phyloP scores from a whole-genome alignment of 345 rosid species.

The Mallotus nudiflorus region DNA sequence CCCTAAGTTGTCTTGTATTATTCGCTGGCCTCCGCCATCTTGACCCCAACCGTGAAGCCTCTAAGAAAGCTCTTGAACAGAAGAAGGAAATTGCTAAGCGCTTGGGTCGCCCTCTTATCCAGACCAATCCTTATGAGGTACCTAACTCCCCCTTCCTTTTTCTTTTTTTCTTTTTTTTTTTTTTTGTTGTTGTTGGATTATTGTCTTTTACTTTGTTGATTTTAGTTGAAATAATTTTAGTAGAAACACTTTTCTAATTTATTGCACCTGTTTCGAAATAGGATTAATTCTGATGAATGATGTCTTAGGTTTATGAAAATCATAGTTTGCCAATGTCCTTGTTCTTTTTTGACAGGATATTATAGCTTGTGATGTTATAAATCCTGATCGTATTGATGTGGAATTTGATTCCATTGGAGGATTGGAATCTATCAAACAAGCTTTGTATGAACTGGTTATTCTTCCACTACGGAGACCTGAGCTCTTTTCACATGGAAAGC shows the following conservation, averaged over 20 bases:
- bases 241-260: too few species aligned
- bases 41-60: constrained; percentile 89
- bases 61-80: constrained; percentile 87
- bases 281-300: neutral
- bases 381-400: constrained; percentile 91
- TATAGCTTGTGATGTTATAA: constrained; percentile 93
- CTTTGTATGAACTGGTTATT: constrained; percentile 86
- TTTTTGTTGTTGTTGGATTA: too few species aligned
- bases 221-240: too few species aligned
- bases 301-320: neutral
- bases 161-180: neutral
- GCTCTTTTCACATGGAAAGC: constrained; percentile 84
- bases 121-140: constrained; percentile 95
- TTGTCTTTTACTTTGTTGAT: too few species aligned
- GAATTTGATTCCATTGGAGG: constrained; percentile 93
- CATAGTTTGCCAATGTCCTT: too few species aligned
- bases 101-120: constrained; percentile 83
- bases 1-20: constrained; percentile 79
- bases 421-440: constrained; percentile 70
- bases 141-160: neutral
- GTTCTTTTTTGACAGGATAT: constrained; percentile 58
- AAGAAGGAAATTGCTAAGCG: constrained; percentile 92
- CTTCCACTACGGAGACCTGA: constrained; percentile 89
- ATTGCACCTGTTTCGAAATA: neutral
- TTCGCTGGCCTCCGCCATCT: constrained; percentile 83